Base-by-base conservation (phyloP, 2,329 filamentous ascomycete species). In the Aspergillus ustus region DNA sequence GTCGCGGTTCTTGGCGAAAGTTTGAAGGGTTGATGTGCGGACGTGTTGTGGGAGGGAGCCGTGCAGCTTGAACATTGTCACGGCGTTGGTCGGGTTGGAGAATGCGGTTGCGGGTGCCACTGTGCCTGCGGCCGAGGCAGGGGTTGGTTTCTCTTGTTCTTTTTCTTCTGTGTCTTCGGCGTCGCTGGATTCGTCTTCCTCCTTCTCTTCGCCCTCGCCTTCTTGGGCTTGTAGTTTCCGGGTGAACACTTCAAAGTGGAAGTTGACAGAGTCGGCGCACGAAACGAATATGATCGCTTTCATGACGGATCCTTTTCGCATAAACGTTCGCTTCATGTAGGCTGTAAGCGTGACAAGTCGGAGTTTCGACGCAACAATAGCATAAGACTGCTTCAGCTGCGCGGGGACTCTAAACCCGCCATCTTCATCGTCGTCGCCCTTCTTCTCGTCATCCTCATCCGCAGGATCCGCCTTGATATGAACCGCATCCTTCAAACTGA, bases 271-370 rank as follows among this genome's bases (percentile, higher is more conserved):
- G 75, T 99, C 95, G 20, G 95, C 93, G 72, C 95, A 99, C 11
- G 94, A 97, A 52, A 99, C 91, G 79, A 99, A 99, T 40, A 99
- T 84, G 63, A 99, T 97, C 22, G 91, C 91, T 77, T 99, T 98
- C 91, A 96, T 97, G 19, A 96, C 91, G 1, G 92, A 92, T 0
- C 93, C 94, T 75, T 91, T 91, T 19, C 93, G 86, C 60, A 92
- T 89, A 76, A 99, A 98, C 0, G 93, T 89, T 19, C 92, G 89
- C 74, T 94, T 96, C 60, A 99, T 82, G 34, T 93, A 86, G 0
- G 92, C 90, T 28, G 93, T 88, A 20, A 99, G 84, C 0, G 94
- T 93, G 3, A 99, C 94, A 2, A 99, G 82, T 34, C 95, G 89
- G 65, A 97, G 82, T 78, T 99, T 99, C 6, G 94, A 89, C 0